Base-by-base conservation (phyloP, 169 alveolate genomes). In the Eimeria mitis region DNA sequence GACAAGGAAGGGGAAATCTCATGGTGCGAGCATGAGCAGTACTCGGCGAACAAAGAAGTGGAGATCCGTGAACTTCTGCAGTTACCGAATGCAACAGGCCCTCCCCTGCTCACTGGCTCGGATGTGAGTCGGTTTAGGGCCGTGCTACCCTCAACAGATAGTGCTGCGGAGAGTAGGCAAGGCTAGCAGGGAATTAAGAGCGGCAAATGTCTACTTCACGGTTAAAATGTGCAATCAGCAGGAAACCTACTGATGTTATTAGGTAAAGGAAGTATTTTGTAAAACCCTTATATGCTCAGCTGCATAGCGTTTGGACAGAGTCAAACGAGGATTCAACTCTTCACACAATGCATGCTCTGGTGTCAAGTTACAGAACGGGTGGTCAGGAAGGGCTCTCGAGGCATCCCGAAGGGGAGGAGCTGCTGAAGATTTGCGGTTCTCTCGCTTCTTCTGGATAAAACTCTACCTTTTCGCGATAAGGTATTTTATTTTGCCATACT, bases 11-110 rank as follows among this genome's bases (percentile, higher is more conserved):
- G 96, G 34, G 96, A 78, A 1, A 78, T 92, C 25, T 44, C 68
- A 59, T 92, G 96, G 96, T 92, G 96, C 85, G 94, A 92, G 70
- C 96, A 92, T 44, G 96, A 89, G 79, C 56, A 40, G 28, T 70
- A 89, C 75, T 76, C 95, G 28, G 79, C 95, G 19, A 52, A 44
- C 79, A 89, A 89, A 40, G 90, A 89, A 65, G 56, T 42, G 78
- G 95, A 40, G 42, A 89, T 89, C 34, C 89, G 78, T n/a, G 89
- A 68, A 11, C 89, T 89, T 68, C 76, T 87, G 92, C 92, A 63
- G 73, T 49, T 87, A 63, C 92, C 92, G 47, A 54, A 54, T 7
- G 6, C 90, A 34, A 37, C 34, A 25, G 19, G 44, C 28, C n/a
- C 61, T n/a, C 70, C n/a, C 68, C 28, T 78, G 65, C 88, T 47